Base-by-base conservation (phyloP, 2,329 filamentous ascomycete species). In the Didymella sp. region DNA sequence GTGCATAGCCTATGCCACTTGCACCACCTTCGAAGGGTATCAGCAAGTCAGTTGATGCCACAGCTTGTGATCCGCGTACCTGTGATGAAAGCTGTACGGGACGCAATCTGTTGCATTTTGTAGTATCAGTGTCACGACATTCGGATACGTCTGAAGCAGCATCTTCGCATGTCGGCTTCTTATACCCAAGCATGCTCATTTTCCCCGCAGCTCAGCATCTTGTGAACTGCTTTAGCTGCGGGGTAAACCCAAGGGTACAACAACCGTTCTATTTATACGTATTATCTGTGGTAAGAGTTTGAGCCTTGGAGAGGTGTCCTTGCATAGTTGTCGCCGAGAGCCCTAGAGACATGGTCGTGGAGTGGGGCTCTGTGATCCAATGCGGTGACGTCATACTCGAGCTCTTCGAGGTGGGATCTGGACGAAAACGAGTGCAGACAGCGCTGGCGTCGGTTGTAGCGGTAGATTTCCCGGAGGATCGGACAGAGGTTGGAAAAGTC, bases 1-100 rank as follows among this genome's bases (percentile, higher is more conserved):
- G 63, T 8, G 74, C 73, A 12, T 58, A 68, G 12, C 71, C 75
- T 24, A 77, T 77, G 52, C 76, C 76, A 46, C 70, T 69, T 45
- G 64, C 65, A 21, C 67, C 64, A 38, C 68, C 66, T 68, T 22
- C 4, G 6, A 6, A 19, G 4, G 21, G 17, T 8, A 13, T 45
- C 8, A 19, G 30, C 21, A 4, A 12, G 27, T 17, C 21, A 12
- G 3, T 28, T 1, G 2, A 11, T 6, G 11, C 12, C 8, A 3
- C 22, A n/a, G 7, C 27, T 15, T 7, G 2, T 31, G n/a, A 27
- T 4, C 24, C 15, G 19, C 43, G 6, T 2, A 51, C 48, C 48
- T 48, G 54, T 56, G 17, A 56, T 51, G 25, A 48, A 49, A n/a
- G 45, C 51, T 13, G 51, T 55, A 8, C 27, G 43, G 13, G 44